Evolutionary conservation across 371 early-diverging fungal species (phyloP).

Genomic region (Mortierella sp.): DNA sequence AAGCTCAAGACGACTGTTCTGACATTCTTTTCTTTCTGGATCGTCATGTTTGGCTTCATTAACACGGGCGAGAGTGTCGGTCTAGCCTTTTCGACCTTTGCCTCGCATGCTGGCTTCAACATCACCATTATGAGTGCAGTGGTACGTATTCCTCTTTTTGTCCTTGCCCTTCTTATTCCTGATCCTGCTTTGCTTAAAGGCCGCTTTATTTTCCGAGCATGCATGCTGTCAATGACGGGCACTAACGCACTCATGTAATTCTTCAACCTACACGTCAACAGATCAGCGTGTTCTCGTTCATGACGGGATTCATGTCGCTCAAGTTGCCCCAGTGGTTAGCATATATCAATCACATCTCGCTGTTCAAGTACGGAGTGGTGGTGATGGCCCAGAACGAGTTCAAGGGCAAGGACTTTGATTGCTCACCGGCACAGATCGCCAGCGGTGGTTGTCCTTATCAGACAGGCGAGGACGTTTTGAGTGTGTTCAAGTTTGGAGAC

Average conservation of each 20-base stretch:
- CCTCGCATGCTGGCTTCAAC: conserved; percentile 50
- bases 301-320: conserved; percentile 53
- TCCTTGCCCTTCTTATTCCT: background rate
- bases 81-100: conserved; percentile 47
- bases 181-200: background rate
- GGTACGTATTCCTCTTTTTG: conserved; percentile 13
- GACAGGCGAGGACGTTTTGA: conserved; percentile 39
- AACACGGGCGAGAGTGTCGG: conserved; percentile 56
- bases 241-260: background rate
- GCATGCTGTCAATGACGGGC: background rate
- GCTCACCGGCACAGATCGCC: conserved; percentile 23
- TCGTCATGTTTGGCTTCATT: conserved; percentile 56
- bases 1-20: conserved; percentile 34
- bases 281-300: conserved; percentile 55
- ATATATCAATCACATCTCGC: conserved; percentile 37
- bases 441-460: conserved; percentile 39
- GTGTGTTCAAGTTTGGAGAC: conserved; percentile 36
- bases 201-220: background rate
- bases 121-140: conserved; percentile 54
- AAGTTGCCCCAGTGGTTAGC: conserved; percentile 36
- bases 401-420: conserved; percentile 37
- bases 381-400: conserved; percentile 49
- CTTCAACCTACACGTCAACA: background rate
- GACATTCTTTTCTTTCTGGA: conserved; percentile 54
- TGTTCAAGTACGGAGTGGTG: conserved; percentile 46